Evolutionary conservation across 2,329 filamentous ascomycete genomes (phyloP), one percentile per base, ranked within the genome.

Genomic region (Aspergillus fructus): DNA sequence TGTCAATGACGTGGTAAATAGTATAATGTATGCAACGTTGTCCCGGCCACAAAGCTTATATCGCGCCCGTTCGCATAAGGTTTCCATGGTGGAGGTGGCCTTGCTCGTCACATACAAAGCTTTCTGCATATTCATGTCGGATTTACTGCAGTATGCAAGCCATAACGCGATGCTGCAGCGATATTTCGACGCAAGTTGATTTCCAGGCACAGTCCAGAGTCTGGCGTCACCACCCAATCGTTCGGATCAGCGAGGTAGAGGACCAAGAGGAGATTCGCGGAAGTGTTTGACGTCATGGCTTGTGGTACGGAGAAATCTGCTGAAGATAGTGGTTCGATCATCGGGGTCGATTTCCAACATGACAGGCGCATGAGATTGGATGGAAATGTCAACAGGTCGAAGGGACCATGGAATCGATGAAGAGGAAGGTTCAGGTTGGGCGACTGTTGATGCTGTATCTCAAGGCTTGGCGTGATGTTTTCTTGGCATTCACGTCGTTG

Each of bases 1-100:
- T 48, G 40, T 48, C 45, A 49, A 62, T 62, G 60, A 62, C 60
- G 60, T 62, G 53, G 56, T 42, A 50, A 34, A 61, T 39, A 47
- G 53, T 48, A 49, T 34, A 53, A 45, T 47, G 56, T 50, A 59
- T 59, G 60, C 53, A 57, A 62, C 55, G 30, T 41, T 53, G 43
- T 43, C n/a, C 39, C 8, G 39, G 45, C 39, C 39, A 53, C 33
- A 47, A 61, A 61, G 59, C 50, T 59, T 61, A 61, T 55, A 53
- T 55, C 3, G 34, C 17, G 5, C 37, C 40, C 33, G 13, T 30
- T 27, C 19, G 34, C 34, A 24, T 23, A 5, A 33, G 27, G 11
- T 5, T 15, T 46, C 21, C 19, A 30, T 11, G 11, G 12, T 8
- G 30, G 33, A n/a, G 5, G 34, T 37, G 27, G 27, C 27, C 27